Evolutionary conservation across 306 rosid genomes (phyloP).

Genomic region (Rosa persica): DNA sequence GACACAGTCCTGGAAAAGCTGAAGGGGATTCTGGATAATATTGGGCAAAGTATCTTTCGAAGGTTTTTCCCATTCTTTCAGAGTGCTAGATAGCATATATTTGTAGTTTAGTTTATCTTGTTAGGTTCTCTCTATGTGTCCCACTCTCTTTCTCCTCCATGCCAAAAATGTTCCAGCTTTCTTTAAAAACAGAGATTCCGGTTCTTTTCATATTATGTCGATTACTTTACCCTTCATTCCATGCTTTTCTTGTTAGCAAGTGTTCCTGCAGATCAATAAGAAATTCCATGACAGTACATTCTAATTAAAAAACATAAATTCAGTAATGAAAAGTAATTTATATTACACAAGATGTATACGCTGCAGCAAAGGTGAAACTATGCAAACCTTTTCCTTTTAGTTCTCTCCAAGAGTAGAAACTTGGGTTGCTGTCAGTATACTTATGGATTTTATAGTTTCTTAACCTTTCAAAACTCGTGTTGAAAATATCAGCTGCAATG

Average conservation of each 20-base stretch:
- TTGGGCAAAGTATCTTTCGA: slow-evolving; percentile 76
- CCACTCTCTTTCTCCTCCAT: slow-evolving; percentile 6
- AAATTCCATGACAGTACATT: neutral
- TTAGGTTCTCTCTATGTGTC: neutral
- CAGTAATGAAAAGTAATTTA: neutral
- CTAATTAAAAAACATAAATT: neutral
- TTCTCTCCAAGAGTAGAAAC: neutral
- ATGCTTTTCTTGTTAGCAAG: neutral
- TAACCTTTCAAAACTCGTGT: neutral
- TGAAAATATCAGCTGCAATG: neutral
- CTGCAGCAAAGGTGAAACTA: neutral
- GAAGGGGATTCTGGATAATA: slow-evolving; percentile 83
- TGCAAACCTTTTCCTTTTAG: neutral
- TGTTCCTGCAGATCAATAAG: neutral
- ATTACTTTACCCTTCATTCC: neutral
- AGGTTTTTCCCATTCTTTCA: slow-evolving; percentile 57
- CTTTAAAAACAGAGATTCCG: neutral
- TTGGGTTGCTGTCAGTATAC: neutral
- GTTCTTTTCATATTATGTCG: neutral
- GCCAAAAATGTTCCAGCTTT: neutral
- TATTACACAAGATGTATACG: neutral
- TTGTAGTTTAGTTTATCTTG: slow-evolving; percentile 23
- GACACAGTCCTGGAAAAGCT: slow-evolving; percentile 96
- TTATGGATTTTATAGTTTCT: neutral
- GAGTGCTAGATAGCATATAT: slow-evolving; percentile 24